phyloP scores from a whole-genome alignment of 177 flowering plant species.

The Tripterygium wilfordii region DNA sequence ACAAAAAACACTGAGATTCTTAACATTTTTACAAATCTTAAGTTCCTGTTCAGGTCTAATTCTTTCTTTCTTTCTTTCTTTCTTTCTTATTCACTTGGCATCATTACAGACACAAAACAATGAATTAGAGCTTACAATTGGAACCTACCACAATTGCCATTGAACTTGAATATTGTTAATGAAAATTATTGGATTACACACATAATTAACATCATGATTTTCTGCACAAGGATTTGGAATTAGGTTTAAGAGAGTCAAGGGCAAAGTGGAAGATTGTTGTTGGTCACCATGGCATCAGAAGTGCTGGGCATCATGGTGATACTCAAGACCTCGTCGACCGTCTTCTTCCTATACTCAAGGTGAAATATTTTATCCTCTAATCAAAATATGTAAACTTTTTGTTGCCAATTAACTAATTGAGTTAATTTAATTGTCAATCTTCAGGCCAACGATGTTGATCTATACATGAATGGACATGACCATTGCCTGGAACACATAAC shows the following conservation, averaged over 20 bases:
- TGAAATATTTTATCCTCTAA: constrained; percentile 5
- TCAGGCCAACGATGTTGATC: constrained; percentile 52
- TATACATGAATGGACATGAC: constrained; percentile 73
- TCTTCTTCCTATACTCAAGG: constrained; percentile 63
- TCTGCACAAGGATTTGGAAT: constrained; percentile 63
- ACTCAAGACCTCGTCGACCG: constrained; percentile 40
- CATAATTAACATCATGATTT: too few species aligned
- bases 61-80: not conserved
- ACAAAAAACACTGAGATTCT: too few species aligned
- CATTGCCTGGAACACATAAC: constrained; percentile 63
- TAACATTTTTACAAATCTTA: too few species aligned
- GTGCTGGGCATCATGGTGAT: constrained; percentile 58
- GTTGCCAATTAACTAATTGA: not conserved
- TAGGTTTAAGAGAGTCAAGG: constrained; percentile 35
- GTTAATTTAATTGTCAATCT: not conserved
- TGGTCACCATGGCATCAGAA: constrained; percentile 65
- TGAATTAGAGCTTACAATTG: too few species aligned
- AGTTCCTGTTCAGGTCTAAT: too few species aligned
- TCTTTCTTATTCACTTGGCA: not conserved
- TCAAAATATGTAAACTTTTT: not conserved
- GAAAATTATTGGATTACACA: too few species aligned
- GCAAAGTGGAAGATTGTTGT: constrained; percentile 73
- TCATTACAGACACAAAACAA: not conserved
- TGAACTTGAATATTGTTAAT: too few species aligned
- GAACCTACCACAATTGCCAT: too few species aligned